phyloP scores from a whole-genome alignment of 2,329 filamentous ascomycete genomes.

The Saccharata proteae region DNA sequence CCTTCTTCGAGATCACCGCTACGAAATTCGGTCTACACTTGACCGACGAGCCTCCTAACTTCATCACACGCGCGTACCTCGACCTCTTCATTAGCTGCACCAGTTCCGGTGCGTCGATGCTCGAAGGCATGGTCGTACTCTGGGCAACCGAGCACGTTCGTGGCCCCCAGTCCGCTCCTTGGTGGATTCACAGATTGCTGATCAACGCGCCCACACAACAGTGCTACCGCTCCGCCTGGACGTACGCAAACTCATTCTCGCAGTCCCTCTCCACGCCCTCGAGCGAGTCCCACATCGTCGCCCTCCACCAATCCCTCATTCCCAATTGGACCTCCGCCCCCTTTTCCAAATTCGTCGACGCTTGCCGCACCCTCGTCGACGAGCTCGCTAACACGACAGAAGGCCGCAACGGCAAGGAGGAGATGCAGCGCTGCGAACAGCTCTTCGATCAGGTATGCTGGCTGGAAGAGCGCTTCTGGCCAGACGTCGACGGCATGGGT shows the following conservation, averaged over 20 bases:
- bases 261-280: constrained; percentile 24
- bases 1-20: constrained; percentile 55
- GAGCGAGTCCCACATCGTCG: constrained; percentile 32
- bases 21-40: constrained; percentile 46
- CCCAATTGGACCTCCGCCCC: constrained; percentile 40
- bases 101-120: constrained; percentile 37
- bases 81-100: constrained; percentile 48
- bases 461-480: constrained; percentile 38
- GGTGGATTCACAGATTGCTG: constrained; percentile 4
- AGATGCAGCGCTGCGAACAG: constrained; percentile 35
- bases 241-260: constrained; percentile 34
- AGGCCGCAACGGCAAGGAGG: constrained; percentile 34
- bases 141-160: constrained; percentile 60
- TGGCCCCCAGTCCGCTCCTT: constrained; percentile 1
- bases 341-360: constrained; percentile 38
- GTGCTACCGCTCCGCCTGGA: constrained; percentile 37
- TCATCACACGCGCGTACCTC: constrained; percentile 42
- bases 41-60: constrained; percentile 29
- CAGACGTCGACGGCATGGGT: constrained; percentile 37
- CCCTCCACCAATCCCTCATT: constrained; percentile 38
- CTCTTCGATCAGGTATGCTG: constrained; percentile 37
- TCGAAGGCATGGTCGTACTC: constrained; percentile 61
- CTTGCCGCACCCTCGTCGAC: constrained; percentile 35
- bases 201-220: constrained; percentile 15
- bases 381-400: constrained; percentile 37